A percentile compares a stretch with the other conserved stretches of the same genome.
Conservation (phyloP, 2,329 filamentous ascomycete species). For the Plectosphaerella plurivora region DNA sequence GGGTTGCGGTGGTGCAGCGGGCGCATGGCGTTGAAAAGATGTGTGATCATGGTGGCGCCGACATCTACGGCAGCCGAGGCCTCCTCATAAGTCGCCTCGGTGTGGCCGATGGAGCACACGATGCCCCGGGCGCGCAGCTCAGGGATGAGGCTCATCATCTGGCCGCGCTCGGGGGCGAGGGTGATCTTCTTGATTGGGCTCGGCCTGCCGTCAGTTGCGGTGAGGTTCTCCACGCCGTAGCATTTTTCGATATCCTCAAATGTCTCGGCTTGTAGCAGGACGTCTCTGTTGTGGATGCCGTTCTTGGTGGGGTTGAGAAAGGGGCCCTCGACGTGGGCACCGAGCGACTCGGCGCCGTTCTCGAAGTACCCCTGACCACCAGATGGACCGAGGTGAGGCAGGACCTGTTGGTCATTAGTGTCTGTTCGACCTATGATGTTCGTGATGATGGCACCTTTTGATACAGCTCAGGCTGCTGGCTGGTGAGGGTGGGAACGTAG, state of each 20-base stretch:
- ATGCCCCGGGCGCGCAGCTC: constrained; percentile 63
- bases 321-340: constrained; percentile 86
- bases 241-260: constrained; percentile 64
- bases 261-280: constrained; percentile 60
- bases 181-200: constrained; percentile 73
- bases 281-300: constrained; percentile 74
- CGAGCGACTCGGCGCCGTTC: constrained; percentile 80
- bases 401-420: constrained; percentile 37
- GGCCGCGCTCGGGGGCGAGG: constrained; percentile 74
- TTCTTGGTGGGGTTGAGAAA: constrained; percentile 82
- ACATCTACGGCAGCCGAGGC: constrained; percentile 66
- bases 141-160: constrained; percentile 65
- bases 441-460: constrained; percentile 51
- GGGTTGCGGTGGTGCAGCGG: constrained; percentile 89
- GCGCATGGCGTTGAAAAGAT: constrained; percentile 91
- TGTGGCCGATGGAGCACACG: constrained; percentile 78
- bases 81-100: constrained; percentile 81
- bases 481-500: constrained; percentile 81
- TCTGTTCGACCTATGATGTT: neutral
- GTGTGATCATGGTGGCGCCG: constrained; percentile 85
- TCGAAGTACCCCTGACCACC: constrained; percentile 52
- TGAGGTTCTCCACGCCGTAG: constrained; percentile 70
- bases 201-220: constrained; percentile 24
- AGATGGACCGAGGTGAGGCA: constrained; percentile 74
- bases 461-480: constrained; percentile 77